Base-by-base conservation (phyloP, 164 flowering plant species). In the Stephania yunnanensis region DNA sequence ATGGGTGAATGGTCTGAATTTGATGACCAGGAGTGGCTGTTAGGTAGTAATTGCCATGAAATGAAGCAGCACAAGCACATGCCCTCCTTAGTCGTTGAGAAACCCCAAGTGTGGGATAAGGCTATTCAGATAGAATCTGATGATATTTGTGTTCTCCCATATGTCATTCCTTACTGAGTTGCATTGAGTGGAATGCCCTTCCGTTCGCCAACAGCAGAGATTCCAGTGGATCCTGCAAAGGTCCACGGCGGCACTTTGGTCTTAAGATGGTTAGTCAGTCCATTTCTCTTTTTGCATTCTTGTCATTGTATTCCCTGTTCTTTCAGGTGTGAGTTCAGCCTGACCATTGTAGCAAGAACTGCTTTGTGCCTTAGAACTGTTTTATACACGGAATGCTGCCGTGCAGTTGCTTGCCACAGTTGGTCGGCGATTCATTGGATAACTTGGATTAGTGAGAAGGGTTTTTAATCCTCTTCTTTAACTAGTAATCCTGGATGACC, bases 131-230 rank as follows among this genome's bases (percentile, higher is more conserved):
- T 91, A 55, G 91, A 85, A 46, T 81, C 88, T 4, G 91, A 88
- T 70, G 97, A 91, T 82, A 79, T 90, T 72, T 84, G 61, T 82
- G 95, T 91, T 22, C 81, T 93, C 74, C 97, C 95, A 0, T 93
- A 93, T 78, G 97, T 93, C 73, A 84, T 93, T 80, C 97, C 94
- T 1, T 87, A 87, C 84, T 93, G 87, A 89, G 83, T 70, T 70
- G 52, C 19, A 13, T 19, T 10, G 44, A 71, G 48, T 13, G 52
- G 75, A 75, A 42, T 73, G 50, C 65, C 22, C 68, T 22, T 61
- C 17, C 30, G 29, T 68, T 29, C 17, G 15, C 17, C 22, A 55
- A 31, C 11, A 15, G 74, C 31, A 30, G 55, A 52, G 69, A 78
- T 67, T 48, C 48, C 12, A 61, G 70, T 68, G 22, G 63, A 55